These are phyloP conservation scores for Petunia secreta DNA, from an alignment of 257 asterid genomes.

Conservation along the genomic window DNA sequence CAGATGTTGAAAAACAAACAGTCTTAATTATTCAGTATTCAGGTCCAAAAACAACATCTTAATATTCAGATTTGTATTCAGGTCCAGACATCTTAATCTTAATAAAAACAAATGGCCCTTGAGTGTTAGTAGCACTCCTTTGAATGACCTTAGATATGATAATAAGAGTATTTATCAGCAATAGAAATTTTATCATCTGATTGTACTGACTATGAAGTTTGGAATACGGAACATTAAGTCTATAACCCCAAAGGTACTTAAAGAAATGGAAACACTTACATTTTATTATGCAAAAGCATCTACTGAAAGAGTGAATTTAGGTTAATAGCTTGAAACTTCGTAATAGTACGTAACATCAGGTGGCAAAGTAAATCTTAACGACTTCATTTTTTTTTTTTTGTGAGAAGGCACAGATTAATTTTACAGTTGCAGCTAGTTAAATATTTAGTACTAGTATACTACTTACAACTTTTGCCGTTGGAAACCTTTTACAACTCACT, in stretches of 20 bases:
- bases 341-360: not conserved
- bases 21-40: too few relatives aligned
- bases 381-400: too few relatives aligned
- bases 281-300: not conserved
- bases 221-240: not conserved
- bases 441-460: not conserved
- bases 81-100: too few relatives aligned
- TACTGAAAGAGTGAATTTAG: not conserved
- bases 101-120: too few relatives aligned
- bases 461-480: not conserved
- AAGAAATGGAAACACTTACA: not conserved
- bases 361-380: not conserved
- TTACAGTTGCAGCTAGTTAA: not conserved
- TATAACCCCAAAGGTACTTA: not conserved
- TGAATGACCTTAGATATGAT: not conserved
- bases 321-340: not conserved
- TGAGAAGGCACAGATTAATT: not conserved
- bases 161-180: not conserved
- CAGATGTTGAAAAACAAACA: too few relatives aligned
- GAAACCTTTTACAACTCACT: not conserved
- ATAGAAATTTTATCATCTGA: not conserved
- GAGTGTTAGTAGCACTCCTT: not conserved
- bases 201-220: not conserved
- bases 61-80: too few relatives aligned
- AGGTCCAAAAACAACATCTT: too few relatives aligned